Evolutionary conservation across 225 moss, liverwort and hornwort genomes (phyloP).

Genomic region (Pleurozium schreberi): DNA sequence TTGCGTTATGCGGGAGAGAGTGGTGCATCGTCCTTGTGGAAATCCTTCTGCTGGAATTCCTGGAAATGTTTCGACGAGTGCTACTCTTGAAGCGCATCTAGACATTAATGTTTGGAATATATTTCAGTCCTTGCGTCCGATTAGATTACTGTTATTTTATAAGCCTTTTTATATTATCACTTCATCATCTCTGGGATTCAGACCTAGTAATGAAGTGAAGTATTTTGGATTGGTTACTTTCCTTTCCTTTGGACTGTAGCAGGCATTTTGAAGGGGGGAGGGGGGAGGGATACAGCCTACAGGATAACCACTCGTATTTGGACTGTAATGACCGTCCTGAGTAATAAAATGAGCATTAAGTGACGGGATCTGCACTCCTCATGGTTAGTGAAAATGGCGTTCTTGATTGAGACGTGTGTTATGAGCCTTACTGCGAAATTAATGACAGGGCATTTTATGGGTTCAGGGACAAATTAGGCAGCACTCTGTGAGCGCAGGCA

Average conservation of each 20-base stretch:
- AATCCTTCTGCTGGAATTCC: neutral
- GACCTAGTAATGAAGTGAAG: neutral
- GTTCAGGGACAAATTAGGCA: neutral
- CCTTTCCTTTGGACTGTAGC: neutral
- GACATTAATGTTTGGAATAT: neutral
- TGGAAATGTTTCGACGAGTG: neutral
- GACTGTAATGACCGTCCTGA: neutral
- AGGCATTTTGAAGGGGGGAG: neutral
- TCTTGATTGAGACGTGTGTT: neutral
- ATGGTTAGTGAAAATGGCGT: neutral
- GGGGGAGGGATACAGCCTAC: neutral
- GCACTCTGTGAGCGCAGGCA: neutral
- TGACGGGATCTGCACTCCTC: neutral
- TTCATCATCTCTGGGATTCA: neutral
- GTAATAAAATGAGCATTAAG: neutral
- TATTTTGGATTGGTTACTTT: neutral
- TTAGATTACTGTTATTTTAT: neutral
- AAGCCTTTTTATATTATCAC: neutral
- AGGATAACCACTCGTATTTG: neutral
- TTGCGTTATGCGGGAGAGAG: neutral
- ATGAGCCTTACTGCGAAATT: neutral
- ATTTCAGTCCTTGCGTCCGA: neutral
- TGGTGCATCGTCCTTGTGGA: neutral
- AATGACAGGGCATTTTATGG: neutral
- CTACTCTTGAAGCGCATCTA: neutral